Evolutionary conservation across 1,139 yeast species (phyloP), one percentile per base, ranked within the genome.

Genomic region (Lodderomyces orthopsilosis): DNA sequence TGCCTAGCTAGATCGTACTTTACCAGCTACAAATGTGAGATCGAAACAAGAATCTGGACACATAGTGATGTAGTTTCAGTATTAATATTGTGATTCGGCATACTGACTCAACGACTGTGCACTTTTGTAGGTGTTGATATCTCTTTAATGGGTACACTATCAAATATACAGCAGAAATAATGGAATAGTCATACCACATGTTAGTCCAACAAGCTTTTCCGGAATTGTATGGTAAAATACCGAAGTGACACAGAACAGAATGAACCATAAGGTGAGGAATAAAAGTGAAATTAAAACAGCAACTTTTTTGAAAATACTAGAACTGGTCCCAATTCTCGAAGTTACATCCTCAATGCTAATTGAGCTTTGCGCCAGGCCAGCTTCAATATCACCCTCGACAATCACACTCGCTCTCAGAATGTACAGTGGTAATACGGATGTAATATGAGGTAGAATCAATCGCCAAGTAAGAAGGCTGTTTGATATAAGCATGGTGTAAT

Each of bases 171-270:
- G 40, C 41, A 47, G 32, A 2, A 53, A 6, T 2, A 59, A 43
- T 0, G 82, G 78, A 2, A 75, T 60, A 0, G 61, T 38, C 43
- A 74, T 56, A 0, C 84, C 87, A 47, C 75, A 59, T 0, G 59
- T 9, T 10, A 79, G 55, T 0, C 89, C 90, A 2, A 72, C 57
- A 1, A 77, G 40, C 49, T 81, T 80, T 55, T 84, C 91, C 2
- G 61, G 33, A 1, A 74, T 41, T 0, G 88, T 81, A 55, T 84
- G 91, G 57, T 79, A 84, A 51, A 82, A 83, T 1, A 79, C 51
- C 3, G 85, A 69, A 0, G 91, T 84, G 5, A 82, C 62, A 6
- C 65, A 42, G 41, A 71, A 70, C 56, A 80, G 65, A n/a, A 59
- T 45, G 32, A 62, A 59, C 85, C 84, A 79, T 9, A 70, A 51